Base-by-base conservation (phyloP, 306 rosid species). In the Betula pendula region DNA sequence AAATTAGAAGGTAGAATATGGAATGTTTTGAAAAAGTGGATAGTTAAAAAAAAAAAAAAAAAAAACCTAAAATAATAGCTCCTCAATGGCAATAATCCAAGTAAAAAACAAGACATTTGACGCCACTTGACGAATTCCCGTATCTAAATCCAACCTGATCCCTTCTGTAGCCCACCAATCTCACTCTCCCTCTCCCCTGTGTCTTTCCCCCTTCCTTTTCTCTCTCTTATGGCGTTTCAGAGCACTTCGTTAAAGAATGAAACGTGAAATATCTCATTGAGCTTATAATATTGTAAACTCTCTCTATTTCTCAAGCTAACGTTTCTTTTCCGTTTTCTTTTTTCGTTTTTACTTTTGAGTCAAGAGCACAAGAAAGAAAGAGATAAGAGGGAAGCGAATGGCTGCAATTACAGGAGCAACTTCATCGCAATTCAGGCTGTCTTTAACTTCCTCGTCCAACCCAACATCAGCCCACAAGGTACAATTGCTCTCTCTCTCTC, bases 361-460 rank as follows among this genome's bases (percentile, higher is more conserved):
- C 17, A 29, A 24, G 7, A 51, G 25, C 29, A 52, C 62, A 27
- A 15, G 62, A 14, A 71, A 76, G 29, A 40, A 4, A 50, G 38
- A 38, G 14, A 42, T 15, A 31, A 19, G 31, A 27, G 35, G 47
- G 15, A 17, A 35, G 11, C 58, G 10, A 42, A 58, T 73, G 77
- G 68, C 68, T 52, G 77, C 50, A 60, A 42, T 73, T 35, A 16
- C 58, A 20, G 77, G 68, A 48, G 49, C 68, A 62, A 62, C 44
- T 62, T 29, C 44, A 8, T 62, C 43, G 68, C 4, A 40, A 7
- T 73, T 60, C 67, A 33, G 17, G 22, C 77, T 73, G 35, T 73
- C 43, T 43, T 47, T 33, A 55, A 12, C 75, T 27, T 44, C 63
- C 55, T 31, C 62, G 6, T 73, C 35, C 51, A 55, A 40, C 38